Evolutionary conservation across 345 rosid genomes (phyloP), one percentile per base, ranked within the genome.

Genomic region (Luvunga scandens): DNA sequence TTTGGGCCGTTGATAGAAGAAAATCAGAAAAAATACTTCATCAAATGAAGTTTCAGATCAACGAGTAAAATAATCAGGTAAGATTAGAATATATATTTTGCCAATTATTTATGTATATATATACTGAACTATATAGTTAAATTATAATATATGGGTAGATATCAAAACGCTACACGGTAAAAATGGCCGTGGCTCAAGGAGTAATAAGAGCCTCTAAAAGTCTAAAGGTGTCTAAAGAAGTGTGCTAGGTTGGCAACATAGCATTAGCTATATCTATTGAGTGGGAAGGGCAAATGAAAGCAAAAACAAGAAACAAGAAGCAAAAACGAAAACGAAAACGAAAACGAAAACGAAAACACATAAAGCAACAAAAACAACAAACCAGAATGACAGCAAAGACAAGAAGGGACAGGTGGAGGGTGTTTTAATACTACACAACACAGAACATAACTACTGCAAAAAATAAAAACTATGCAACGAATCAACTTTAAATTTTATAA

Each of bases 1-100:
- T 66, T 84, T 94, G 80, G 91, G 93, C 78, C 91, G 81, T 64
- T 78, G 60, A 71, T 18, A 16, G 18, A 22, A 6, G 61, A 45
- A 64, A 64, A 63, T 27, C 22, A 14, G 19, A 33, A 38, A 9
- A 38, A 6, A 9, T 16, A 66, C 39, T 3, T 24, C 36, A 34
- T 34, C 34, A 59, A 31, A 3, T 18, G 38, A 28, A 24, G 38
- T 70, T 27, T 19, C 56, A 73, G 28, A 64, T 65, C 78, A 48
- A 50, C 12, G 24, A 48, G 34, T 33, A n/a, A 24, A 78, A 34
- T n/a, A 63, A 65, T 78, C 81, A 72, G 81, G 81, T 78, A 78
- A 39, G 10, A 38, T 48, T 3, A 18, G n/a, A 9, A 25, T 38
- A 69, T 66, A 25, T n/a, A 55, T 56, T 66, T 75, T 10, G 30